Conservation (phyloP, 2,329 filamentous ascomycete genomes). For the Pseudogymnoascus sp. region DNA sequence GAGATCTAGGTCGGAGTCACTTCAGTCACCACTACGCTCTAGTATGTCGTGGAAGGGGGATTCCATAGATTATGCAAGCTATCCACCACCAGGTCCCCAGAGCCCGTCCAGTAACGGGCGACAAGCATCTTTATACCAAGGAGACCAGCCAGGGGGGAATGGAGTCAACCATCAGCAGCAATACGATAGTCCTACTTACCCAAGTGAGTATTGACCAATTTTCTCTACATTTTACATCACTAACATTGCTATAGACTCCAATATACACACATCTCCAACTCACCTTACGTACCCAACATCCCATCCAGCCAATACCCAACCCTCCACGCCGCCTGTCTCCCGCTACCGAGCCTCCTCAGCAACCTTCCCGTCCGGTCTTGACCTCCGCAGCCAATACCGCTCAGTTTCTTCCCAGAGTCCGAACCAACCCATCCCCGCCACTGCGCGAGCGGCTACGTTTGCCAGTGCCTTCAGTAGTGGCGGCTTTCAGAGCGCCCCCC, state of each 20-base stretch:
- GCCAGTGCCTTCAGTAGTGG: slow-evolving; percentile 37
- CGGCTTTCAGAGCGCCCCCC: slow-evolving; percentile 45
- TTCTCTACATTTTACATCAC: background rate
- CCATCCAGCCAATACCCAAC: slow-evolving; percentile 30
- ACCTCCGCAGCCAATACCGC: slow-evolving; percentile 39
- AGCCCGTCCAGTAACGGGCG: slow-evolving; percentile 41
- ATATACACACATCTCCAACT: slow-evolving; percentile 39
- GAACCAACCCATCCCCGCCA: slow-evolving; percentile 21
- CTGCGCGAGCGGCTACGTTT: slow-evolving; percentile 32
- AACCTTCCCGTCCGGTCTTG: slow-evolving; percentile 37
- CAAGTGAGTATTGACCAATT: slow-evolving; percentile 35
- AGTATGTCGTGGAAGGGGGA: slow-evolving; percentile 58
- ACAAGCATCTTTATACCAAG: slow-evolving; percentile 42
- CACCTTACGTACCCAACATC: slow-evolving; percentile 42
- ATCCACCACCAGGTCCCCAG: slow-evolving; percentile 34
- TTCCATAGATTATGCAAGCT: slow-evolving; percentile 46
- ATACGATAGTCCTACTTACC: slow-evolving; percentile 45
- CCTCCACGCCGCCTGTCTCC: slow-evolving; percentile 34
- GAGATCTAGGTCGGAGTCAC: slow-evolving; percentile 47
- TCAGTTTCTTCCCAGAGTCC: slow-evolving; percentile 23
- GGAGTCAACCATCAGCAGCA: slow-evolving; percentile 33
- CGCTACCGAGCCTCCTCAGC: slow-evolving; percentile 43
- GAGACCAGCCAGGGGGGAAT: slow-evolving; percentile 37
- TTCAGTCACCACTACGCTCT: slow-evolving; percentile 50
- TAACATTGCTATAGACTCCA: slow-evolving; percentile 32